Conservation (phyloP, 192 early-diverging fungal species). For the Backusella psychrophila region DNA sequence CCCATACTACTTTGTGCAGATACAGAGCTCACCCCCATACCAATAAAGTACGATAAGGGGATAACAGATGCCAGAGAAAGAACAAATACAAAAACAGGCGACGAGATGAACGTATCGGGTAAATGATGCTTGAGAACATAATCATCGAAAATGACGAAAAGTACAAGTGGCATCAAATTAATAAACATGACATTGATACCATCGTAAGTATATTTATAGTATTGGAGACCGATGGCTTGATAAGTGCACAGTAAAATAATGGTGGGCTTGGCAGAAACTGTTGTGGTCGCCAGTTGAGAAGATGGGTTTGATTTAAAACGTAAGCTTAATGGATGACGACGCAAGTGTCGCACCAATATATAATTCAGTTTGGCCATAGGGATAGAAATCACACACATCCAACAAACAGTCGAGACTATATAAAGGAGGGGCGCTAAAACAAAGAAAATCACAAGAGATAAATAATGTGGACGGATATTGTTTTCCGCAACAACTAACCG, state of each 20-base stretch:
- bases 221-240: conserved; percentile 86
- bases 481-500: conserved; percentile 31
- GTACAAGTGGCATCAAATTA: conserved; percentile 81
- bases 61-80: conserved; percentile 78
- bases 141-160: conserved; percentile 82
- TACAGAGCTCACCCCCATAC: conserved; percentile 95
- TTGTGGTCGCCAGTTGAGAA: conserved; percentile 19
- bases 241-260: conserved; percentile 86
- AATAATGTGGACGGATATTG: conserved; percentile 13
- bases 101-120: conserved; percentile 49
- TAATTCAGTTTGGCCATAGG: conserved; percentile 95
- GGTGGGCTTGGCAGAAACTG: conserved; percentile 30
- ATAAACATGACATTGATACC: conserved; percentile 98
- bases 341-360: conserved; percentile 74
- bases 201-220: conserved; percentile 95
- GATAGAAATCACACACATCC: conserved; percentile 83
- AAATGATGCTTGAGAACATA: conserved; percentile 63
- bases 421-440: conserved; percentile 75
- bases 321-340: conserved; percentile 73
- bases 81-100: conserved; percentile 65
- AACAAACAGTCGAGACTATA: conserved; percentile 73
- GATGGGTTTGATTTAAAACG: conserved; percentile 63
- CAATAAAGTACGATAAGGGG: conserved; percentile 95
- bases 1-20: conserved; percentile 92
- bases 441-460: conserved; percentile 25